Percentiles rank a stretch among this genome's conserved stretches.
These are phyloP conservation scores for Inonotus obliquus DNA, from an alignment of 1,284 basidiomycete species.

Conservation along the genomic window DNA sequence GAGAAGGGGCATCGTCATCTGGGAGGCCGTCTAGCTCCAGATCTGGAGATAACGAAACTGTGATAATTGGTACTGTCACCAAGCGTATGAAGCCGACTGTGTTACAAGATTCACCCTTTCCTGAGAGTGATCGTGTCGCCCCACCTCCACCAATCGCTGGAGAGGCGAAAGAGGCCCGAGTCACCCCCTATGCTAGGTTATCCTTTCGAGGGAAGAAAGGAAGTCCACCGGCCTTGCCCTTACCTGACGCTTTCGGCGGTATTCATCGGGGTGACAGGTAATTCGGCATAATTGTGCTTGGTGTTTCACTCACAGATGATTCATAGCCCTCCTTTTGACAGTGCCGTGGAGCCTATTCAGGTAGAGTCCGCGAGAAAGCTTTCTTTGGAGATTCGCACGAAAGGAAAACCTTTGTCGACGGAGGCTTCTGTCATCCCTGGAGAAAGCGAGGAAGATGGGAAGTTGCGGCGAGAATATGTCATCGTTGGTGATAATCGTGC, in stretches of 20 bases:
- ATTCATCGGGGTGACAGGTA: slow-evolving; percentile 17
- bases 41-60: slow-evolving; percentile 2
- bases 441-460: slow-evolving; percentile 75
- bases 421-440: slow-evolving; percentile 74
- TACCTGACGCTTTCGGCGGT: slow-evolving; percentile 14
- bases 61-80: slow-evolving; percentile 9
- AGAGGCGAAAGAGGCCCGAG: not conserved
- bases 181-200: slow-evolving; percentile 4
- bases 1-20: slow-evolving; percentile 24
- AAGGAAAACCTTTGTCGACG: slow-evolving; percentile 38
- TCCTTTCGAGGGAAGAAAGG: slow-evolving; percentile 12
- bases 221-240: not conserved
- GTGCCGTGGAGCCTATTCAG: slow-evolving; percentile 7
- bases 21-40: slow-evolving; percentile 18
- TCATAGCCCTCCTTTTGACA: slow-evolving; percentile 15
- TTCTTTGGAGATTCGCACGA: slow-evolving; percentile 18
- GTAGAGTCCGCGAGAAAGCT: slow-evolving; percentile 11
- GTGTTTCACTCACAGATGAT: not conserved
- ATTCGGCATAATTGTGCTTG: not conserved
- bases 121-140: slow-evolving; percentile 10
- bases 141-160: slow-evolving; percentile 6
- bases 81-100: not conserved
- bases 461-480: slow-evolving; percentile 71
- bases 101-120: slow-evolving; percentile 10
- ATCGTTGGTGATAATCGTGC: slow-evolving; percentile 70